phyloP scores from a whole-genome alignment of 2,329 filamentous ascomycete species.

The Phialophora expanda region DNA sequence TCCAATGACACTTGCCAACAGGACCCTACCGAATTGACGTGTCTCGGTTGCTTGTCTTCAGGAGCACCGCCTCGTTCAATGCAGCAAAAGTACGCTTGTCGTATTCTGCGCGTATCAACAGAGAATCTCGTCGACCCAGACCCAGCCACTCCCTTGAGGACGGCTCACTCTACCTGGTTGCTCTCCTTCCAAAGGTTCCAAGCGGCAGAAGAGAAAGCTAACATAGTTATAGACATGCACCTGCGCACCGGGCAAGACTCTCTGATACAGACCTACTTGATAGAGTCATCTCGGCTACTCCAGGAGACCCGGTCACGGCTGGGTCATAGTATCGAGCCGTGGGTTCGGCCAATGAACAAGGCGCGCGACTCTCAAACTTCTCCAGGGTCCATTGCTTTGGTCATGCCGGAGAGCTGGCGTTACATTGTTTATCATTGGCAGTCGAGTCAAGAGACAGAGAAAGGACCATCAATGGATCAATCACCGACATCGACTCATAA shows the following conservation, averaged over 20 bases:
- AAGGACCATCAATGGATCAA: conserved; percentile 10
- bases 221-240: conserved; percentile 18
- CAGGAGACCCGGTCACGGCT: conserved; percentile 7
- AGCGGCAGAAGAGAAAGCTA: background rate
- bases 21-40: conserved; percentile 13
- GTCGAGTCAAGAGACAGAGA: conserved; percentile 8
- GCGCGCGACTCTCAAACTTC: background rate
- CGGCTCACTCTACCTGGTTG: conserved; percentile 7
- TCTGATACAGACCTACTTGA: conserved; percentile 8
- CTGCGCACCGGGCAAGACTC: conserved; percentile 11
- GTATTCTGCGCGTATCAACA: conserved; percentile 25
- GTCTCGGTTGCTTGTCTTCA: conserved; percentile 3
- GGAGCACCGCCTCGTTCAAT: conserved; percentile 29
- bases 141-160: background rate
- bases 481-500: conserved; percentile 21
- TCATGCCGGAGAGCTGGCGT: conserved; percentile 24
- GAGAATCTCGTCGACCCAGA: conserved; percentile 10
- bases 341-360: background rate
- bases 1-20: conserved; percentile 4
- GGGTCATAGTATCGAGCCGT: background rate
- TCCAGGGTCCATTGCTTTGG: conserved; percentile 19
- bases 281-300: conserved; percentile 14
- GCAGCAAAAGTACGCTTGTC: conserved; percentile 28
- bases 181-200: conserved; percentile 16
- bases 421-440: conserved; percentile 22